Evolutionary conservation across 352 stramenopile genomes (phyloP).

Genomic region (Thraustotheca clavata): DNA sequence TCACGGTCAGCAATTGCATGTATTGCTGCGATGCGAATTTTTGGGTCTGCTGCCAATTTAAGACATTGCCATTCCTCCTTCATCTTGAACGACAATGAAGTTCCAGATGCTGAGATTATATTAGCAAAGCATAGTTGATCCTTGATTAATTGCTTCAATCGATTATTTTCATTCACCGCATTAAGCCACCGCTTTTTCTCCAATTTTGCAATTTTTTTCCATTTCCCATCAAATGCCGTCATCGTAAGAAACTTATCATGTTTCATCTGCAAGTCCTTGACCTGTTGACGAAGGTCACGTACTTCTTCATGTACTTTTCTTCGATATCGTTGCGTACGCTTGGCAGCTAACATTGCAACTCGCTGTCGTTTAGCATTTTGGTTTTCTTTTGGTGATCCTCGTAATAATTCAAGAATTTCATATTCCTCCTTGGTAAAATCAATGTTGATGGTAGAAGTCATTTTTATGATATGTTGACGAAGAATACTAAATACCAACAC

Average conservation of each 20-base stretch:
- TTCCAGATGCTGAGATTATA: not conserved
- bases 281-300: not conserved
- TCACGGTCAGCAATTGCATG: slow-evolving; percentile 5
- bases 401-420: not conserved
- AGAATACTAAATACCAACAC: too few relatives aligned
- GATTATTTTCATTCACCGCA: not conserved
- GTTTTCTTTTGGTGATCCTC: not conserved
- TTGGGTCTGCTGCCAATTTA: not conserved
- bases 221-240: too few relatives aligned
- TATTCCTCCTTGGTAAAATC: not conserved
- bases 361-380: not conserved
- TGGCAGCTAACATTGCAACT: not conserved
- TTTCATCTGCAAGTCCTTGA: not conserved
- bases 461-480: too few relatives aligned
- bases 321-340: not conserved
- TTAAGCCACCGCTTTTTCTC: not conserved
- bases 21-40: not conserved
- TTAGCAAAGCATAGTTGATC: not conserved
- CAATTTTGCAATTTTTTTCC: not conserved
- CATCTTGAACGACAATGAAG: too few relatives aligned
- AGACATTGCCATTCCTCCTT: not conserved
- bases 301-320: not conserved
- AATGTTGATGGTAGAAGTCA: not conserved
- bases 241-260: not conserved
- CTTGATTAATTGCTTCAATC: not conserved